Conservation (phyloP, 225 moss, liverwort and hornwort species). For the Physcomitrium patens region DNA sequence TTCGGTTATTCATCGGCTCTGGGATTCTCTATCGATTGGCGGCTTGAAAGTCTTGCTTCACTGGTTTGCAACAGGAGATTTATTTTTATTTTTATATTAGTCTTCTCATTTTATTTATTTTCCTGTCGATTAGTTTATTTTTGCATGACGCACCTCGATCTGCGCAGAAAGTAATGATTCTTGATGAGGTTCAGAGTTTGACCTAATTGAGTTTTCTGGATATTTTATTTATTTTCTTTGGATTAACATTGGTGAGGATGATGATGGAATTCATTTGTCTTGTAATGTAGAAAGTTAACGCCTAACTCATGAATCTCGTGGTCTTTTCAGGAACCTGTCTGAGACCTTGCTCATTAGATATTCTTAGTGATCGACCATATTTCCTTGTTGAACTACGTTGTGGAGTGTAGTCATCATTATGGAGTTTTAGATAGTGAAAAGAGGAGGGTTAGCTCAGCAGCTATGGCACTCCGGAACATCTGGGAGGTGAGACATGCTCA, state of each 20-base stretch:
- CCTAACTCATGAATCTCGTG: not conserved
- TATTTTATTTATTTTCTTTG: not conserved
- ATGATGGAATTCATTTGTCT: not conserved
- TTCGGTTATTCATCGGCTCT: no score
- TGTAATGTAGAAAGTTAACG: not conserved
- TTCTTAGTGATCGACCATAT: not conserved
- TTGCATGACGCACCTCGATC: not conserved
- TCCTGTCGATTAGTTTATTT: not conserved
- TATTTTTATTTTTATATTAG: no score
- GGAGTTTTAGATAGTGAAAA: slow-evolving; percentile 13
- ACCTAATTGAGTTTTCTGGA: slow-evolving; percentile 6
- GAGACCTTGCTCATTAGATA: not conserved
- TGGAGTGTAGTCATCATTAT: slow-evolving; percentile 16
- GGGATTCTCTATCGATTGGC: no score
- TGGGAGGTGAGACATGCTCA: slow-evolving; percentile 43
- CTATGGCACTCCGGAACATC: slow-evolving; percentile 33
- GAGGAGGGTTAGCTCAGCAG: slow-evolving; percentile 17
- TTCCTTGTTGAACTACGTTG: not conserved
- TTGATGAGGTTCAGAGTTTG: not conserved
- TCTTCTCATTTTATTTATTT: not conserved
- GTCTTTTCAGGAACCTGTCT: not conserved
- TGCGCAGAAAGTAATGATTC: not conserved
- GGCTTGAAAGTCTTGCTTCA: no score
- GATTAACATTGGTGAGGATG: not conserved
- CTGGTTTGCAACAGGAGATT: no score